Conservation (phyloP, 2,329 filamentous ascomycete genomes). For the Rugonectria rugulosa region DNA sequence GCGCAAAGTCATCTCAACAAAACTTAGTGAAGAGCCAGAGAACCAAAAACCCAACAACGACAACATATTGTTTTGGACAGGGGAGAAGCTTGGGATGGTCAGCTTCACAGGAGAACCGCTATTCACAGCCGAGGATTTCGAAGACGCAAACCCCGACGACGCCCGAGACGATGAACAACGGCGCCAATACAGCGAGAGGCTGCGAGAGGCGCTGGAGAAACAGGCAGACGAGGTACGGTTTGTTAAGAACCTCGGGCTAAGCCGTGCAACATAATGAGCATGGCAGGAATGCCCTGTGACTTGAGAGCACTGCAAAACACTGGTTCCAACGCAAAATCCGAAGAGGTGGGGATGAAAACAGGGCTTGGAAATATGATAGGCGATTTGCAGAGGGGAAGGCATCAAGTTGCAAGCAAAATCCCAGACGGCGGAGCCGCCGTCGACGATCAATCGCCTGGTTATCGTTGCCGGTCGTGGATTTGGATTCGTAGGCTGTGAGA, state of each 20-base stretch:
- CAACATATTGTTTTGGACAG: constrained; percentile 86
- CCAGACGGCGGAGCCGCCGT: constrained; percentile 6
- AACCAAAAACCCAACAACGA: constrained; percentile 62
- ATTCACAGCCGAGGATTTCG: constrained; percentile 60
- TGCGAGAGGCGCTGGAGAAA: constrained; percentile 76
- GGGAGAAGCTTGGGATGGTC: constrained; percentile 80
- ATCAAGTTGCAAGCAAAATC: constrained; percentile 14
- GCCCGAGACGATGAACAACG: constrained; percentile 61
- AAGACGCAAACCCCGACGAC: constrained; percentile 54
- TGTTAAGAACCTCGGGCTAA: constrained; percentile 67
- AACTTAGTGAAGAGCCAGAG: constrained; percentile 44
- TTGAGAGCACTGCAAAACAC: constrained; percentile 16
- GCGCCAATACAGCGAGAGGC: constrained; percentile 69
- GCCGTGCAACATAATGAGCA: constrained; percentile 6
- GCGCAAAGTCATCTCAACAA: constrained; percentile 77
- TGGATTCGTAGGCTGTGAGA: neutral
- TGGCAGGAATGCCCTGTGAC: neutral
- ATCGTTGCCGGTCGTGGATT: neutral
- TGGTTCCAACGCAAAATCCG: neutral
- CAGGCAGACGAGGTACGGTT: constrained; percentile 84
- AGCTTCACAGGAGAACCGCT: constrained; percentile 63
- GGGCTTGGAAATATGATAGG: too few relatives aligned
- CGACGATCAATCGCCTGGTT: neutral
- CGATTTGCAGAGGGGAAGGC: neutral
- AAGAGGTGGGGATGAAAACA: neutral